Conservation (phyloP, 2,329 filamentous ascomycete genomes). For the Arthrobotrys pseudoclavata region DNA sequence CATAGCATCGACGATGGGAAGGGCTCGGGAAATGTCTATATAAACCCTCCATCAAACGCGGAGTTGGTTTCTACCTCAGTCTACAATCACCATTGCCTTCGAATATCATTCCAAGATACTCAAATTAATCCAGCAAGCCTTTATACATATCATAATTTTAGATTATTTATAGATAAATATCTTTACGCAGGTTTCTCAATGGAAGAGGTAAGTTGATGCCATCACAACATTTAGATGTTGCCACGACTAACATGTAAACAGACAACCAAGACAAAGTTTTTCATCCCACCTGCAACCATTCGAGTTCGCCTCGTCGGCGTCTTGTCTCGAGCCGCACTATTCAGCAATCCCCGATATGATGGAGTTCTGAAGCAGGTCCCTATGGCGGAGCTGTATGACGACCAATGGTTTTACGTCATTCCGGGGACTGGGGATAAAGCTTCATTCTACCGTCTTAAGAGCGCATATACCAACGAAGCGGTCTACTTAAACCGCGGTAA, state of each 20-base stretch:
- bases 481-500: conserved; percentile 5
- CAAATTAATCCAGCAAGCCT: no score
- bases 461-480: background rate
- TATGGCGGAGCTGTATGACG: background rate
- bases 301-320: conserved; percentile 5
- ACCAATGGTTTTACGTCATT: background rate
- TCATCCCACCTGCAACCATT: conserved; percentile 3
- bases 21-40: no score
- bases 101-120: no score
- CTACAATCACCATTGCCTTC: no score
- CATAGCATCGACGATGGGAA: no score
- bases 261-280: background rate
- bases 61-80: no score
- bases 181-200: no score
- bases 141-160: no score
- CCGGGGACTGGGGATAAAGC: background rate
- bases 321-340: background rate
- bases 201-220: background rate
- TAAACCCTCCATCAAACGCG: no score
- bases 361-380: background rate
- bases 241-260: background rate
- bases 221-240: background rate
- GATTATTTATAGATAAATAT: no score
- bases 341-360: background rate
- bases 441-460: background rate